Conservation (phyloP, 805 yeast genomes). For the Candida sakaeoensis region DNA sequence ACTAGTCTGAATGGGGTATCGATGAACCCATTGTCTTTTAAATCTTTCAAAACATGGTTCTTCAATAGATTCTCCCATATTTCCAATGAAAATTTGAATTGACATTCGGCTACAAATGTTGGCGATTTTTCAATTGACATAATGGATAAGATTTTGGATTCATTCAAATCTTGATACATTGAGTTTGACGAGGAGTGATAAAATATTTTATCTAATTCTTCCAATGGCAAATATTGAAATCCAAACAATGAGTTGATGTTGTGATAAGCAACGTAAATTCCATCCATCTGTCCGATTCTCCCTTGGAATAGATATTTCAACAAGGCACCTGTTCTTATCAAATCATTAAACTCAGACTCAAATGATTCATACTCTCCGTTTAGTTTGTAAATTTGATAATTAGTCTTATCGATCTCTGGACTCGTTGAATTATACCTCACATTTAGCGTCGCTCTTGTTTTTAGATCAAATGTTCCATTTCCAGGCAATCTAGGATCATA, state of each 20-base stretch:
- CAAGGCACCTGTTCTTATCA: slow-evolving; percentile 66
- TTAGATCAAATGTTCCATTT: slow-evolving; percentile 86
- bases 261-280: slow-evolving; percentile 89
- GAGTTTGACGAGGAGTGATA: slow-evolving; percentile 11
- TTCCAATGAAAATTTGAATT: slow-evolving; percentile 58
- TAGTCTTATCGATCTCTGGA: slow-evolving; percentile 51
- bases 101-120: slow-evolving; percentile 57
- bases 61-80: slow-evolving; percentile 40
- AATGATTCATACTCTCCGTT: slow-evolving; percentile 74
- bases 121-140: slow-evolving; percentile 33
- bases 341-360: slow-evolving; percentile 74
- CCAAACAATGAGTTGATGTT: slow-evolving; percentile 80
- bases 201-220: slow-evolving; percentile 56
- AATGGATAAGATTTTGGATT: background rate
- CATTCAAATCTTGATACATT: background rate
- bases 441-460: slow-evolving; percentile 87
- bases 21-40: slow-evolving; percentile 13
- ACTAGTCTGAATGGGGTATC: slow-evolving; percentile 27
- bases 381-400: slow-evolving; percentile 62
- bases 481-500: slow-evolving; percentile 75
- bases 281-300: slow-evolving; percentile 94
- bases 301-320: slow-evolving; percentile 89
- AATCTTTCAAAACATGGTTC: slow-evolving; percentile 24
- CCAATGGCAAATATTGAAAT: slow-evolving; percentile 79
- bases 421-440: slow-evolving; percentile 73